Evolutionary conservation across 1,284 basidiomycete species (phyloP).

Genomic region (Cutaneotrichosporon cavernicola): DNA sequence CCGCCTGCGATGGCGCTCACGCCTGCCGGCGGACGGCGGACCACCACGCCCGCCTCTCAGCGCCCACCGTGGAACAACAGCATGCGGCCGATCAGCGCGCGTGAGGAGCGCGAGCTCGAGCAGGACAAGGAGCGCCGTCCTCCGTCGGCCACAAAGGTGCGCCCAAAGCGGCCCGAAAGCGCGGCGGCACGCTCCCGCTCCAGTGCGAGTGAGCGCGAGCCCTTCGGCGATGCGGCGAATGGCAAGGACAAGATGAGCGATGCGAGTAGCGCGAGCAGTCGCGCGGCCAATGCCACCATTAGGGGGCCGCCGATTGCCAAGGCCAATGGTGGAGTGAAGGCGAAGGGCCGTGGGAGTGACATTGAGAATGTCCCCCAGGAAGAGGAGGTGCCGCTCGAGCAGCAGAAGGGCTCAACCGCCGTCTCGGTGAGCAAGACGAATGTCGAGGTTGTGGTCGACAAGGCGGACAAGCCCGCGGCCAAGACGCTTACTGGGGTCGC

Average conservation of each 20-base stretch:
- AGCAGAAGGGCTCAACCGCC: neutral
- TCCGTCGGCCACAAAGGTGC: neutral
- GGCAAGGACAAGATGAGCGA: slow-evolving; percentile 4
- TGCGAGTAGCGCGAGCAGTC: slow-evolving; percentile 1
- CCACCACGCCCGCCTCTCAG: neutral
- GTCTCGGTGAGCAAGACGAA: neutral
- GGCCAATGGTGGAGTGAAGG: neutral
- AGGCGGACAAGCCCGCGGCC: slow-evolving; percentile 1
- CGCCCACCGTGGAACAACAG: slow-evolving; percentile 7
- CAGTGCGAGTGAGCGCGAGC: slow-evolving; percentile 7
- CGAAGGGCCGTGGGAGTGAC: neutral
- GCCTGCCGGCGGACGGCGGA: neutral
- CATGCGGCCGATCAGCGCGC: slow-evolving; percentile 8
- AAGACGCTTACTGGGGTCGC: slow-evolving; percentile 1
- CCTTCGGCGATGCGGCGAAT: slow-evolving; percentile 3
- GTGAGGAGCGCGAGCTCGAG: slow-evolving; percentile 9
- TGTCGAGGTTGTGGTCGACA: slow-evolving; percentile 9
- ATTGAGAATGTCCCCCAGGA: neutral
- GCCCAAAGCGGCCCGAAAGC: neutral
- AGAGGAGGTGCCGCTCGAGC: slow-evolving; percentile 7
- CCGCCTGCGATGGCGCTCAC: slow-evolving; percentile 31
- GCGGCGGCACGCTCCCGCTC: slow-evolving; percentile 4
- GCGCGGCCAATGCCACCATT: neutral
- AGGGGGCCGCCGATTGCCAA: neutral
- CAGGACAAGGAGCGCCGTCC: neutral